phyloP scores from a whole-genome alignment of 2,329 filamentous ascomycete species.

The Samsoniella hepiali region DNA sequence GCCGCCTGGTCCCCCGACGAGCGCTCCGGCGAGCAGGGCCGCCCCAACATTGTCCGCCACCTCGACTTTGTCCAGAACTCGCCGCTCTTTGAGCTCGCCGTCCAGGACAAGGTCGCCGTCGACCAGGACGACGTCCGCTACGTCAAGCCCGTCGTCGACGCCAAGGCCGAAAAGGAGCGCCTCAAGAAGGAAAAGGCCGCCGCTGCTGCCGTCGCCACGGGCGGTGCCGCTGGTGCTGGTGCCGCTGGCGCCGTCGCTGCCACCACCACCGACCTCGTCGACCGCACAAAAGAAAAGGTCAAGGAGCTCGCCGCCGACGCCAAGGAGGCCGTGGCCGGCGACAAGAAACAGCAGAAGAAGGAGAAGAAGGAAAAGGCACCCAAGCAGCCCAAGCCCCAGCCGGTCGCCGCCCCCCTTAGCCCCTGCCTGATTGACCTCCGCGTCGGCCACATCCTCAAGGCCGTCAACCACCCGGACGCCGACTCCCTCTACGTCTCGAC shows the following conservation, averaged over 20 bases:
- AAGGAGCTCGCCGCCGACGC: slow-evolving; percentile 54
- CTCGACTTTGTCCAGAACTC: slow-evolving; percentile 95
- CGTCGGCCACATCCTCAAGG: slow-evolving; percentile 96
- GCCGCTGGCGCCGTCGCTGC: slow-evolving; percentile 47
- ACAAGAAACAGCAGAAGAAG: slow-evolving; percentile 70
- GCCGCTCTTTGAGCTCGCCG: slow-evolving; percentile 65
- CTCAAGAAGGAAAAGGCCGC: slow-evolving; percentile 94
- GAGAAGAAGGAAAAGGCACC: slow-evolving; percentile 89
- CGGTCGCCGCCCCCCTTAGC: slow-evolving; percentile 71
- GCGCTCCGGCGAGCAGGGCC: slow-evolving; percentile 83
- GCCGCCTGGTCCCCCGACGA: slow-evolving; percentile 79
- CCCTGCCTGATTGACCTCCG: slow-evolving; percentile 89
- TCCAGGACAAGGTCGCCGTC: slow-evolving; percentile 73
- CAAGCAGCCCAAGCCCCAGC: slow-evolving; percentile 66
- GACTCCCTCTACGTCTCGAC: slow-evolving; percentile 95
- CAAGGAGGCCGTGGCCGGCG: slow-evolving; percentile 36
- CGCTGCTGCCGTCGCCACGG: slow-evolving; percentile 54
- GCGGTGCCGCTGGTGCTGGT: slow-evolving; percentile 41
- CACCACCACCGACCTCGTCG: slow-evolving; percentile 48
- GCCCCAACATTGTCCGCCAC: slow-evolving; percentile 86
- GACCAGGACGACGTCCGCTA: slow-evolving; percentile 78
- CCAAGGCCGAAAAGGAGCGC: slow-evolving; percentile 93
- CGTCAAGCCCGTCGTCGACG: slow-evolving; percentile 83
- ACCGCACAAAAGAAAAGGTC: slow-evolving; percentile 59
- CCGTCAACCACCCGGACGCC: slow-evolving; percentile 91